These are phyloP conservation scores for Alloteropsis semialata DNA, from an alignment of 176 grass and related monocot species.

Conservation along the genomic window DNA sequence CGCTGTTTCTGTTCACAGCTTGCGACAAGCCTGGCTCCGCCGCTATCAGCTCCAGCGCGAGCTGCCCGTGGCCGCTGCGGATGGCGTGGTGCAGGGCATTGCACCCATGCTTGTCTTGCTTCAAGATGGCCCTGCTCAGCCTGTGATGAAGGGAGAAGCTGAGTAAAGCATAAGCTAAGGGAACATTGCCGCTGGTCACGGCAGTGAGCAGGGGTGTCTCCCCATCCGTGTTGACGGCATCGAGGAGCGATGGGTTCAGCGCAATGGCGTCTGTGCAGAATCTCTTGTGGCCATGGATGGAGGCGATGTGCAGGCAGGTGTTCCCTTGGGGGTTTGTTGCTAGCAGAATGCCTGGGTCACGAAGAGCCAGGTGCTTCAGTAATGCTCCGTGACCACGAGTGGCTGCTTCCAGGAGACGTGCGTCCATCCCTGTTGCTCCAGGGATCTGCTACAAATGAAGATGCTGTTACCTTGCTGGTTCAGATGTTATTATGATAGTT, in stretches of 20 bases:
- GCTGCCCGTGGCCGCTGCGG: neutral
- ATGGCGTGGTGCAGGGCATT: slow-evolving; percentile 28
- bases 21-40: neutral
- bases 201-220: neutral
- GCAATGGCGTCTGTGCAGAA: neutral
- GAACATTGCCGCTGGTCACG: neutral
- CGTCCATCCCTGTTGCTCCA: neutral
- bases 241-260: neutral
- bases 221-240: neutral
- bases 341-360: neutral
- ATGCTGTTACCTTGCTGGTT: no score
- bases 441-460: neutral
- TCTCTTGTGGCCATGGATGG: neutral
- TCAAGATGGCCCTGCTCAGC: neutral
- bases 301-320: slow-evolving; percentile 32
- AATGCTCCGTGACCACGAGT: neutral
- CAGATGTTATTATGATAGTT: no score
- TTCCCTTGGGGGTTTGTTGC: slow-evolving; percentile 1
- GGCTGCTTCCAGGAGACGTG: neutral
- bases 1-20: neutral
- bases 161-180: neutral
- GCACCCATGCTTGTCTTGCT: neutral
- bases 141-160: neutral
- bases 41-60: neutral
- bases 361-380: neutral